Conservation (phyloP, 139 green algal species). For the Coelastrella sp. region DNA sequence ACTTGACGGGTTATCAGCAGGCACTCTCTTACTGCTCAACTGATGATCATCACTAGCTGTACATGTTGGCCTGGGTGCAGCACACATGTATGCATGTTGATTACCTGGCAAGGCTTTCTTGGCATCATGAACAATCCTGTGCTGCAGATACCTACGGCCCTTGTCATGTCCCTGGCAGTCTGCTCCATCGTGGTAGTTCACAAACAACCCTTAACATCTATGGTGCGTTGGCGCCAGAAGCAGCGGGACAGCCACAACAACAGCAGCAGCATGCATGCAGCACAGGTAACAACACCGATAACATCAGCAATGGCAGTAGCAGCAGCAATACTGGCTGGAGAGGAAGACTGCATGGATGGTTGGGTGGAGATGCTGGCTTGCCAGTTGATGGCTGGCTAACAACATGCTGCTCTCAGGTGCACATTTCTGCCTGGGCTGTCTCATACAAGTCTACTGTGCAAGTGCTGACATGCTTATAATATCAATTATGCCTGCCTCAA, state of each 20-base stretch:
- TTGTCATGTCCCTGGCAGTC: neutral
- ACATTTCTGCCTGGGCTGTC: neutral
- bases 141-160: neutral
- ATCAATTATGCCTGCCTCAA: neutral
- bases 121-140: neutral
- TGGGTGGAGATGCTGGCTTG: slow-evolving; percentile 28
- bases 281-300: neutral
- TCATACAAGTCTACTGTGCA: neutral
- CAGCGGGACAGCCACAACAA: neutral
- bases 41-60: no score
- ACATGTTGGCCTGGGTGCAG: no score
- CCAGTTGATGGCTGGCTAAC: slow-evolving; percentile 34
- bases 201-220: neutral
- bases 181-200: neutral
- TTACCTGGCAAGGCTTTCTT: no score
- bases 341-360: neutral
- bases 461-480: neutral
- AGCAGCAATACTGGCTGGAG: neutral
- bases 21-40: no score
- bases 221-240: neutral
- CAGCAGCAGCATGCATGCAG: neutral
- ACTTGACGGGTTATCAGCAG: no score
- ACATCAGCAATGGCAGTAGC: neutral
- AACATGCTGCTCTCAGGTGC: slow-evolving; percentile 26
- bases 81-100: no score